These are phyloP conservation scores for Stephania cephalantha DNA, from an alignment of 164 flowering plant genomes.

Conservation along the genomic window DNA sequence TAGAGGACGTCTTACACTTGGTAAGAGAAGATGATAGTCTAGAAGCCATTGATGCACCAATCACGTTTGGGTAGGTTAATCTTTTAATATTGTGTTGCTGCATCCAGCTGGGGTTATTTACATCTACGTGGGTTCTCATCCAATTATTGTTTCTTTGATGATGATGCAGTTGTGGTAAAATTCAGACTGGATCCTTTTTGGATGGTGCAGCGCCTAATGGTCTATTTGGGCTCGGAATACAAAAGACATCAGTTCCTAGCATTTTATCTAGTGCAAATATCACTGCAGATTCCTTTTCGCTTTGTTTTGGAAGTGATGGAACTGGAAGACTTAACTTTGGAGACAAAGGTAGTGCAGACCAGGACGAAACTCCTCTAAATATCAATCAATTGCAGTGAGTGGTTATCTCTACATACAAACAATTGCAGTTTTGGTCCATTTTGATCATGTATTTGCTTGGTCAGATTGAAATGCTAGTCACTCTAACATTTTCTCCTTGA, in stretches of 20 bases:
- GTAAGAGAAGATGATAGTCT: conserved; percentile 36
- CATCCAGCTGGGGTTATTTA: neutral
- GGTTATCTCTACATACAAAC: neutral
- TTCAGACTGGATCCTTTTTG: conserved; percentile 73
- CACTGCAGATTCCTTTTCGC: conserved; percentile 74
- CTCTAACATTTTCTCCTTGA: conserved; percentile 8
- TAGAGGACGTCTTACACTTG: conserved; percentile 77
- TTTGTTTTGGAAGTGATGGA: conserved; percentile 81
- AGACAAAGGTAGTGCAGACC: conserved; percentile 67
- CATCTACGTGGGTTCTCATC: neutral
- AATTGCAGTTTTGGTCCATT: neutral
- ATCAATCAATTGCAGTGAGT: conserved; percentile 44
- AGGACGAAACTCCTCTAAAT: conserved; percentile 66
- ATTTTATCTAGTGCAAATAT: conserved; percentile 56
- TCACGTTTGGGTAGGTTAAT: conserved; percentile 68
- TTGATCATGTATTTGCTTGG: neutral
- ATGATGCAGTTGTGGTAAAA: conserved; percentile 69
- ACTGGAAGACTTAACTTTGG: conserved; percentile 87
- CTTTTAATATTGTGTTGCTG: neutral
- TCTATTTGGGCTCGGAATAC: conserved; percentile 81
- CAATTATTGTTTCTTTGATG: conserved; percentile 8
- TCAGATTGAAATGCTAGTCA: neutral
- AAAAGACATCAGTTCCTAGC: conserved; percentile 73
- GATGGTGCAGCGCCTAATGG: conserved; percentile 79
- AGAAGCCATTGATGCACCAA: conserved; percentile 39